Base-by-base conservation (phyloP, 2,329 filamentous ascomycete genomes). In the Alternaria sp. region DNA sequence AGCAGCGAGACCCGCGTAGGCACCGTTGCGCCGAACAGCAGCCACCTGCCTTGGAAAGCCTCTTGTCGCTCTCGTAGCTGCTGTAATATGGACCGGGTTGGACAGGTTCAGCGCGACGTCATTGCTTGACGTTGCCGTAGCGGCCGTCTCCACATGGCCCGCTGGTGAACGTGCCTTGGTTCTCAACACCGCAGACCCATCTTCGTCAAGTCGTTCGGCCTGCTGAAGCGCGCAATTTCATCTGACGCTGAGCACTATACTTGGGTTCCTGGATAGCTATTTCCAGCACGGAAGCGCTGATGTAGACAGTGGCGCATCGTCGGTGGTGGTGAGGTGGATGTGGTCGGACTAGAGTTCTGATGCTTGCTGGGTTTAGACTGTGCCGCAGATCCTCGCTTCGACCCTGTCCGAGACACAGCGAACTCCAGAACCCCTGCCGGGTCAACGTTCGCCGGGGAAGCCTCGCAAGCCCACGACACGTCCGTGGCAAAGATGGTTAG, bases 1-100 rank as follows among this genome's bases (percentile, higher is more conserved):
- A 73, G 69, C 67, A 71, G 55, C 45, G 66, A 71, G 67, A 79
- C 71, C 77, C 76, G 78, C 73, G 65, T 66, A 63, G 68, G 69
- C 66, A 68, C 68, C 63, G 63, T 50, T 15, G 60, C 63, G 20
- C 63, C 58, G 60, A 65, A 60, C 50, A 61, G 61, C 60, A 60
- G 49, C 8, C 60, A 63, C 64, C 63, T 62, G 64, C 68, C 66
- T 65, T 71, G 64, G 70, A 65, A 66, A 56, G 47, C 60, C 62
- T 47, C 43, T 49, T 67, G 68, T 74, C 57, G 60, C 63, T 63
- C 46, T 63, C 46, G 49, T 18, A 56, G 61, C 63, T 59, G 60
- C 61, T 62, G 44, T 61, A 41, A 45, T 58, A 54, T 60, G 23
- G 23, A 43, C 56, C 56, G 8, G 60, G 33, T 43, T 51, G 18